Evolutionary conservation across 176 grass and related monocot species (phyloP).

Genomic region (Saccharum officinarum): DNA sequence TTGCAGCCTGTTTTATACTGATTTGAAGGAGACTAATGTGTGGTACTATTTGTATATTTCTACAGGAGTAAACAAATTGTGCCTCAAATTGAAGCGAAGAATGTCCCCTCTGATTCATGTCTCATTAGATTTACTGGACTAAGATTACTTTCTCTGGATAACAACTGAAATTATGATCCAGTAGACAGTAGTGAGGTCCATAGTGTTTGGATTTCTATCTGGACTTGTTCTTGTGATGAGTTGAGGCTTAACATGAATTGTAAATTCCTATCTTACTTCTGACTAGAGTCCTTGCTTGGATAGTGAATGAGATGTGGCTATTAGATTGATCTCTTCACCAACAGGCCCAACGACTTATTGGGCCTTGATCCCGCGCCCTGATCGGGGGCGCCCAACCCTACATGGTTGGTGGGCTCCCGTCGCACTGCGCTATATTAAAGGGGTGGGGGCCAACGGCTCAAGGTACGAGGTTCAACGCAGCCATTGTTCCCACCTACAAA

Average conservation of each 20-base stretch:
- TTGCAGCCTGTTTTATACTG: conserved; percentile 2
- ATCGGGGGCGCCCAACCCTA: too few relatives aligned
- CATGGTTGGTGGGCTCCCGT: too few relatives aligned
- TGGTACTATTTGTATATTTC: not conserved
- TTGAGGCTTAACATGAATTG: not conserved
- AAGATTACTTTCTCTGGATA: not conserved
- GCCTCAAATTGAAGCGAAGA: not conserved
- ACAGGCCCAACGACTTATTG: too few relatives aligned
- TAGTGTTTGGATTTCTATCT: not conserved
- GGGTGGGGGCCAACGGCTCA: too few relatives aligned
- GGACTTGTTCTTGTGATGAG: not conserved
- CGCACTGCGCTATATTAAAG: too few relatives aligned
- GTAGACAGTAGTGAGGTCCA: not conserved
- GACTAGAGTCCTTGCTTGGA: not conserved
- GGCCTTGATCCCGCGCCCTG: too few relatives aligned
- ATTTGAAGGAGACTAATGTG: not conserved
- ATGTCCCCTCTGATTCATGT: not conserved
- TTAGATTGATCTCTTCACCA: too few relatives aligned
- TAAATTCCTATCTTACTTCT: not conserved
- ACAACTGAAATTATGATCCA: not conserved
- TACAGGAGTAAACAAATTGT: conserved; percentile 1
- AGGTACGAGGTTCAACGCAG: too few relatives aligned
- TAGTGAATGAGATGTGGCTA: not conserved
- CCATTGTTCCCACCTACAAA: too few relatives aligned
- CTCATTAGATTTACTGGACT: not conserved